Base-by-base conservation (phyloP, 352 stramenopile genomes). In the Pythium scleroteichum region DNA sequence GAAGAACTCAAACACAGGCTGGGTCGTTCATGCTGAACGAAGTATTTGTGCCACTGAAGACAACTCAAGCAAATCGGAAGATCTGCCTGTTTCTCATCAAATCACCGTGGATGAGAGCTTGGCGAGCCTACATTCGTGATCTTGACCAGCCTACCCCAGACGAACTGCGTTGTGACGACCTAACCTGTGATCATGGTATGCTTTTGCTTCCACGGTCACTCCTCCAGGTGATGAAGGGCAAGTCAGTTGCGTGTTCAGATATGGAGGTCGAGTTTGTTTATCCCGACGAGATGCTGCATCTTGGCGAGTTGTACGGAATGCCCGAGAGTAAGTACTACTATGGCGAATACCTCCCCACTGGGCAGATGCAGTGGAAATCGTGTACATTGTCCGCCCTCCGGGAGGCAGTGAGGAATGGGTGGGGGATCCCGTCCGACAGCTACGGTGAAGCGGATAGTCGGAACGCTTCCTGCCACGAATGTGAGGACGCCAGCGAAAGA, bases 91-190 rank as follows among this genome's bases (percentile, higher is more conserved):
- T 90, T 64, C 46, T 94, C 17, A 57, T 94, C 0, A 67, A 73
- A 33, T 66, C 71, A n/a, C 52, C 20, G 2, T 94, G 85, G 85
- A 73, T 91, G 40, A 22, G 59, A 24, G 60, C 75, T 17, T 94
- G 85, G 85, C 76, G 82, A 33, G 66, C 76, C 27, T 90, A 92
- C 48, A 90, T 94, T 64, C 79, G 79, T 17, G 74, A 92, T 49
- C 71, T 92, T n/a, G 69, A 88, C 19, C 51, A 75, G 41, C 48
- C 70, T 12, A 47, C 41, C 7, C 82, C 82, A 9, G 44, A 68
- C 0, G 42, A 60, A 19, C 58, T 92, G 13, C 68, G 59, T 0
- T 65, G 62, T 9, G 71, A 69, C 4, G 49, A 62, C 7, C 58
- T 90, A 4, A 55, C 76, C 26, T 94, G 85, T 42, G 33, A 59